These are phyloP conservation scores for Fusarium temperatum DNA, from an alignment of 2,329 filamentous ascomycete genomes.

Conservation along the genomic window DNA sequence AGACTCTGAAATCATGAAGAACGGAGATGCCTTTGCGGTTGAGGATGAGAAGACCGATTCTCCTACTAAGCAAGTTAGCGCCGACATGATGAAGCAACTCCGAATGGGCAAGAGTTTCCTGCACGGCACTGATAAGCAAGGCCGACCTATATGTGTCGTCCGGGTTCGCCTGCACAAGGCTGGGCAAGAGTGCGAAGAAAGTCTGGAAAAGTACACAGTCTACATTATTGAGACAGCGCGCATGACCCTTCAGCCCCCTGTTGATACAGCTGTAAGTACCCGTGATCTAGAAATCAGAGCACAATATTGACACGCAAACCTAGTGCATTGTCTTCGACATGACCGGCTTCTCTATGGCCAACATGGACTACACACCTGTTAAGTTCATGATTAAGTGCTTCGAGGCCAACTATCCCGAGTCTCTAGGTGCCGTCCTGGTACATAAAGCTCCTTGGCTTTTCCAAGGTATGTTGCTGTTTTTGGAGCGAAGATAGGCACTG, in stretches of 20 bases:
- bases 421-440: conserved; percentile 85
- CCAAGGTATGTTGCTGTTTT: conserved; percentile 69
- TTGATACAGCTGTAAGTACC: conserved; percentile 87
- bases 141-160: conserved; percentile 87
- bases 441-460: conserved; percentile 98
- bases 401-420: conserved; percentile 98
- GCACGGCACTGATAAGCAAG: conserved; percentile 85
- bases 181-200: conserved; percentile 83
- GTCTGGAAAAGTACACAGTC: conserved; percentile 88
- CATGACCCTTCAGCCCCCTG: conserved; percentile 78
- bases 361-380: conserved; percentile 98
- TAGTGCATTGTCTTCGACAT: conserved; percentile 96
- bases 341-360: conserved; percentile 90
- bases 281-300: not conserved
- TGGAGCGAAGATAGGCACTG: not conserved
- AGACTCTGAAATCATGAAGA: conserved; percentile 85
- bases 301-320: conserved; percentile 31
- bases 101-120: conserved; percentile 93
- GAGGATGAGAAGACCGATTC: conserved; percentile 67
- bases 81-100: conserved; percentile 85
- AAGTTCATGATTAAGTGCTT: conserved; percentile 99
- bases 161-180: conserved; percentile 82
- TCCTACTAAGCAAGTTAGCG: conserved; percentile 70
- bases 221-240: conserved; percentile 95
- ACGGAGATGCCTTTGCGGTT: conserved; percentile 75